phyloP scores from a whole-genome alignment of 495 filamentous ascomycete genomes.

The Pyrenula aspistea region DNA sequence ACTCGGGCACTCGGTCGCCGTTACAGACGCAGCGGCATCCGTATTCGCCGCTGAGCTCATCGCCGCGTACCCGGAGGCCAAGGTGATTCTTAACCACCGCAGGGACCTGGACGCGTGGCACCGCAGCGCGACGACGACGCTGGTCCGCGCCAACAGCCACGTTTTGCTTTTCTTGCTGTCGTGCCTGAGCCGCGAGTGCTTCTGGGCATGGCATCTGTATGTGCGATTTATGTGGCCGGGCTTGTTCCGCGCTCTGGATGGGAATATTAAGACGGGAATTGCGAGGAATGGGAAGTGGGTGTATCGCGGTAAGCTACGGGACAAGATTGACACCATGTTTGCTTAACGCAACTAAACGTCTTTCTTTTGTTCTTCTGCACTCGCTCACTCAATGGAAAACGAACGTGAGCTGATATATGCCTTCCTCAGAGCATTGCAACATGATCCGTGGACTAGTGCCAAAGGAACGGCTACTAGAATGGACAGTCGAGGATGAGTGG shows the following conservation, averaged over 20 bases:
- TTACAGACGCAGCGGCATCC: conserved; percentile 21
- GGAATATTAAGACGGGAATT: conserved; percentile 5
- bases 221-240: conserved; percentile 6
- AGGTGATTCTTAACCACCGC: conserved; percentile 27
- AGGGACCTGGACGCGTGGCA: background rate
- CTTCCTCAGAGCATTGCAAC: conserved; percentile 13
- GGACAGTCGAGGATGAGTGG: conserved; percentile 24
- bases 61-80: conserved; percentile 31
- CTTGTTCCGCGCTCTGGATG: conserved; percentile 7
- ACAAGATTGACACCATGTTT: background rate
- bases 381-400: conserved; percentile 8
- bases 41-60: conserved; percentile 29
- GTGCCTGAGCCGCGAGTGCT: conserved; percentile 2
- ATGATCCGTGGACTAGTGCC: conserved; percentile 21
- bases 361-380: conserved; percentile 7
- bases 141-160: background rate
- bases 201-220: conserved; percentile 8
- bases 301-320: conserved; percentile 6
- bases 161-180: conserved; percentile 2
- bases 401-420: conserved; percentile 5
- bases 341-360: too few relatives aligned
- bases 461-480: conserved; percentile 27
- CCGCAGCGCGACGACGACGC: conserved; percentile 2
- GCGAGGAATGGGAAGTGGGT: conserved; percentile 12
- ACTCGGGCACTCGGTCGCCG: conserved; percentile 28